A percentile compares a stretch with the other conserved stretches of the same genome.
phyloP scores from a whole-genome alignment of 2,329 filamentous ascomycete species.

The Calonectria henricotiae region DNA sequence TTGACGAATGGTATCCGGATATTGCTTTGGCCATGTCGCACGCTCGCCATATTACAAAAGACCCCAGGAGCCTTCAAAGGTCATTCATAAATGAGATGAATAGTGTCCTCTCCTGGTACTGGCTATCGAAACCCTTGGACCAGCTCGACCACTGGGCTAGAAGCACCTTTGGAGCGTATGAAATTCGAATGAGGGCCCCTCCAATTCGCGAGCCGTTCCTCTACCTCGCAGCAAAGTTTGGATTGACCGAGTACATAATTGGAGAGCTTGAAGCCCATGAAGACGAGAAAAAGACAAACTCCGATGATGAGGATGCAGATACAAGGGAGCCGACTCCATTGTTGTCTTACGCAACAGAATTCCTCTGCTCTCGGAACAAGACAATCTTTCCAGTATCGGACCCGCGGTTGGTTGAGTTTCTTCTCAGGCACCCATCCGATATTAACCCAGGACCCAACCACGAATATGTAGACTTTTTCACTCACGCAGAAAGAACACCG shows the following conservation, averaged over 20 bases:
- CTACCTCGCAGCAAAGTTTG: constrained; percentile 56
- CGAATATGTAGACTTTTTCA: constrained; percentile 48
- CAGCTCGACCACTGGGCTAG: constrained; percentile 57
- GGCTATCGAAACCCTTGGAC: constrained; percentile 50
- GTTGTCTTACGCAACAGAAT: constrained; percentile 56
- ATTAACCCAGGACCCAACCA: constrained; percentile 46
- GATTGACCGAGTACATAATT: constrained; percentile 52
- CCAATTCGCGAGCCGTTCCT: constrained; percentile 55
- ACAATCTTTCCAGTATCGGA: constrained; percentile 57
- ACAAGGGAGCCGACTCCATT: constrained; percentile 51
- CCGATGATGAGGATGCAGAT: constrained; percentile 7
- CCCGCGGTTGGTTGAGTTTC: constrained; percentile 49
- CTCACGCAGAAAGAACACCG: constrained; percentile 46
- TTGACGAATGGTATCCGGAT: constrained; percentile 61
- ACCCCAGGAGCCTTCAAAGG: constrained; percentile 38
- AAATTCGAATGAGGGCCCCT: constrained; percentile 53
- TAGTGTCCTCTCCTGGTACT: constrained; percentile 54
- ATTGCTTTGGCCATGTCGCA: constrained; percentile 60
- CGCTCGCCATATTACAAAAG: constrained; percentile 51
- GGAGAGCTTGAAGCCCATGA: constrained; percentile 44
- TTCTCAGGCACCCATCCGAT: constrained; percentile 44
- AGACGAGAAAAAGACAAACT: not conserved
- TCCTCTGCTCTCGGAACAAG: constrained; percentile 56
- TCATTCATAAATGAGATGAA: constrained; percentile 49
- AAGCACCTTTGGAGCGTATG: constrained; percentile 54